Evolutionary conservation across 1,284 basidiomycete genomes (phyloP).

Genomic region (Schizophyllum commune): DNA sequence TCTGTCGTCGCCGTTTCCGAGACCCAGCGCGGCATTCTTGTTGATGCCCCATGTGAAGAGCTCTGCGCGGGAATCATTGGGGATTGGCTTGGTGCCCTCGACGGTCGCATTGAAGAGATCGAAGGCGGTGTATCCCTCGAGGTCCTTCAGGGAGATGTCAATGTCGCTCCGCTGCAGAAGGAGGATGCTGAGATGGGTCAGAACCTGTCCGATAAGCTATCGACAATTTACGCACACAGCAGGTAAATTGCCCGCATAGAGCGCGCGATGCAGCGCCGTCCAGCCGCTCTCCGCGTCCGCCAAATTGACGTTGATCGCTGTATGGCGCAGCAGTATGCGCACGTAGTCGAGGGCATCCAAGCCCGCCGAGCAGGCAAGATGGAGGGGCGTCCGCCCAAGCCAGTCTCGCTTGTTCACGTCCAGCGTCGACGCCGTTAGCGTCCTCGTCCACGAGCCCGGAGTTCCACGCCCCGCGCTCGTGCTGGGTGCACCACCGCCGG

Average conservation of each 20-base stretch:
- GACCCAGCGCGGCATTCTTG: constrained; percentile 81
- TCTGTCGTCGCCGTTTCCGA: constrained; percentile 78
- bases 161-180: constrained; percentile 72
- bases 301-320: constrained; percentile 75
- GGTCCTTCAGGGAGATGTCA: constrained; percentile 74
- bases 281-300: constrained; percentile 83
- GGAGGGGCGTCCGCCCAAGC: constrained; percentile 76
- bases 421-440: constrained; percentile 27
- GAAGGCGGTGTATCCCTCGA: constrained; percentile 88
- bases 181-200: constrained; percentile 42
- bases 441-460: constrained; percentile 47
- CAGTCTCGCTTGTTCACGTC: constrained; percentile 73
- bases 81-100: constrained; percentile 59
- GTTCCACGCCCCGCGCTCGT: constrained; percentile 36
- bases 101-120: constrained; percentile 93
- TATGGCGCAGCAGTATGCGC: constrained; percentile 72
- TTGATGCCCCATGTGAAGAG: constrained; percentile 93
- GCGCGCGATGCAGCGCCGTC: constrained; percentile 87
- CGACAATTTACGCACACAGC: constrained; percentile 46
- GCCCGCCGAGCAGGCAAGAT: constrained; percentile 63
- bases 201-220: background rate
- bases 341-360: constrained; percentile 73
- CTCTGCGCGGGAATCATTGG: constrained; percentile 39
- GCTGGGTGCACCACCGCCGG: constrained; percentile 24
- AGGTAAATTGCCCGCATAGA: constrained; percentile 82